Conservation (phyloP, 345 rosid genomes). For the Abelmoschus esculentus region DNA sequence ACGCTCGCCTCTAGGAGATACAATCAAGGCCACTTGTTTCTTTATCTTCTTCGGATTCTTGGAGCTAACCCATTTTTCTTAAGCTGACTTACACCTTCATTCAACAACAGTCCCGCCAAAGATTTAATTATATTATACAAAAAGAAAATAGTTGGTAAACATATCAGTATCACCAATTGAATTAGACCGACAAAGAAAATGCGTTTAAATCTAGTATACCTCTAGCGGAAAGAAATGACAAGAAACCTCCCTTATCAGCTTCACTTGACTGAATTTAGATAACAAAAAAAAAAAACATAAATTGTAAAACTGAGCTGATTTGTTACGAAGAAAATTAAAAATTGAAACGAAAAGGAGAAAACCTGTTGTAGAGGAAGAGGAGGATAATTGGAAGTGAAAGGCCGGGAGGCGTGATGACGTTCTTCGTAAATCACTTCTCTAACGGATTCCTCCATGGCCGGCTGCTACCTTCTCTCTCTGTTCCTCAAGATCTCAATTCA, state of each 20-base stretch:
- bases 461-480: background rate
- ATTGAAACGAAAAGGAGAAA: background rate
- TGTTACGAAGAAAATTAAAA: background rate
- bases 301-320: background rate
- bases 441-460: constrained; percentile 30
- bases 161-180: background rate
- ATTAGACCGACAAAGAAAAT: background rate
- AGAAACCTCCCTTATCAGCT: constrained; percentile 39
- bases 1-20: constrained; percentile 68
- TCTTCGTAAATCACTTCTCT: constrained; percentile 56
- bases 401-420: constrained; percentile 57
- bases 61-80: constrained; percentile 56
- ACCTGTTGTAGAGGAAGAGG: constrained; percentile 66
- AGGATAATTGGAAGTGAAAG: constrained; percentile 59
- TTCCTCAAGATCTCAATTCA: constrained; percentile 8
- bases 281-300: background rate
- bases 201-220: constrained; percentile 17
- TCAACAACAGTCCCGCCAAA: constrained; percentile 8
- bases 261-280: constrained; percentile 34
- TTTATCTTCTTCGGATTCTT: constrained; percentile 34
- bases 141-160: background rate
- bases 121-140: background rate
- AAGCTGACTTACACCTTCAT: constrained; percentile 52
- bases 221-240: constrained; percentile 44
- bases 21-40: constrained; percentile 44